Evolutionary conservation across 495 filamentous ascomycete genomes (phyloP), one percentile per base, ranked within the genome.

Genomic region (Parathielavia hyrcaniae): DNA sequence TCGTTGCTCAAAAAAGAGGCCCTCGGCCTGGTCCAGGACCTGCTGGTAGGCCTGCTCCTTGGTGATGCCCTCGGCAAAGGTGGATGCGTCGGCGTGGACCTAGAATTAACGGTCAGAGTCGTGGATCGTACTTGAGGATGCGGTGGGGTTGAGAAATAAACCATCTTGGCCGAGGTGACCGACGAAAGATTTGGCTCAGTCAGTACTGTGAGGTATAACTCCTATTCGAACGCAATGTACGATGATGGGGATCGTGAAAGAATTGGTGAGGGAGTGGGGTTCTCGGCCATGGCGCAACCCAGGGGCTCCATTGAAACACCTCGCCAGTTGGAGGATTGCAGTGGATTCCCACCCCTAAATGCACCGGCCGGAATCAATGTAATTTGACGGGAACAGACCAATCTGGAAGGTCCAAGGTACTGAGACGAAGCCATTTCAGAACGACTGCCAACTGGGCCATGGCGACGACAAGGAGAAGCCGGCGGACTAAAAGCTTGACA

Each of bases 11-110:
- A 83, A 78, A 41, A 91, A 82, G 5, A 97, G 75, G 17, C 83
- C 84, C 58, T 80, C 77, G 6, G 86, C 82, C 63, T 91, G 83
- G 34, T 86, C 74, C 8, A 90, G 70, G 11, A 96, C 80, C 64
- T 91, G 87, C 26, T 79, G 73, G 67, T 93, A 96, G 48, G 87
- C 83, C 58, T 91, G 82, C 61, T 80, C 77, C 71, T 95, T 96
- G 50, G 81, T 84, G 44, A 84, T 63, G 38, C 76, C 80, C 5
- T 72, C 63, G 39, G 75, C 75, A 73, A 96, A 96, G 61, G 81
- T 88, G 20, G 89, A 89, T 23, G 88, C 80, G 64, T 95, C 89
- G 48, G 90, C 90, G 76, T 96, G 91, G 47, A 91, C 88, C 91
- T 95, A 14, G 1, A 17, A 36, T 6, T 10, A 22, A 20, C 11